Evolutionary conservation across 1,139 yeast genomes (phyloP).

Genomic region (Suhomyces wounanorum): DNA sequence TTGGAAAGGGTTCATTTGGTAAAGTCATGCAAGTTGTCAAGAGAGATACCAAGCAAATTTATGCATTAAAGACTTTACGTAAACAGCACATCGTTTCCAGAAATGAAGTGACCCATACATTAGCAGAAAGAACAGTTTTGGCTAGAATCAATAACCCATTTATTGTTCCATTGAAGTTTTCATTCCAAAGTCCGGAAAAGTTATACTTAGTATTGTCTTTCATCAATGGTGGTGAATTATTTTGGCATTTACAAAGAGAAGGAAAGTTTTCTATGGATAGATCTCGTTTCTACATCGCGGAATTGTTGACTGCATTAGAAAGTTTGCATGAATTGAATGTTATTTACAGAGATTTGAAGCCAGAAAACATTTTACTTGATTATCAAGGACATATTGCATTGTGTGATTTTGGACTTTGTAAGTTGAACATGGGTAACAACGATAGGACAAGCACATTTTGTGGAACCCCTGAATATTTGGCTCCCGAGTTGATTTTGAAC

Average conservation of each 20-base stretch:
- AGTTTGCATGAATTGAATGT: conserved; percentile 88
- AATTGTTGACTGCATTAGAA: conserved; percentile 87
- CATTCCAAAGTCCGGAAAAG: conserved; percentile 95
- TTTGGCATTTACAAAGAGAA: conserved; percentile 90
- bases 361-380: conserved; percentile 90
- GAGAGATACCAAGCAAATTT: conserved; percentile 90
- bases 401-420: conserved; percentile 96
- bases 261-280: conserved; percentile 88
- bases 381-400: conserved; percentile 97
- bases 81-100: conserved; percentile 93
- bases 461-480: conserved; percentile 95
- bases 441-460: conserved; percentile 94
- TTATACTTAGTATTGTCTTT: conserved; percentile 86
- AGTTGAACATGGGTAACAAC: conserved; percentile 84
- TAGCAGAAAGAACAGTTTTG: conserved; percentile 92
- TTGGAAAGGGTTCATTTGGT: conserved; percentile 97
- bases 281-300: conserved; percentile 92
- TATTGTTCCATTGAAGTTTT: conserved; percentile 94
- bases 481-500: conserved; percentile 88
- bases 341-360: conserved; percentile 92
- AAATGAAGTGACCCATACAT: conserved; percentile 92
- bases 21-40: conserved; percentile 98
- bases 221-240: conserved; percentile 96
- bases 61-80: conserved; percentile 90
- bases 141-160: conserved; percentile 96